These are phyloP conservation scores for Cutaneotrichosporon cutaneum DNA, from an alignment of 1,284 basidiomycete genomes.

Conservation along the genomic window DNA sequence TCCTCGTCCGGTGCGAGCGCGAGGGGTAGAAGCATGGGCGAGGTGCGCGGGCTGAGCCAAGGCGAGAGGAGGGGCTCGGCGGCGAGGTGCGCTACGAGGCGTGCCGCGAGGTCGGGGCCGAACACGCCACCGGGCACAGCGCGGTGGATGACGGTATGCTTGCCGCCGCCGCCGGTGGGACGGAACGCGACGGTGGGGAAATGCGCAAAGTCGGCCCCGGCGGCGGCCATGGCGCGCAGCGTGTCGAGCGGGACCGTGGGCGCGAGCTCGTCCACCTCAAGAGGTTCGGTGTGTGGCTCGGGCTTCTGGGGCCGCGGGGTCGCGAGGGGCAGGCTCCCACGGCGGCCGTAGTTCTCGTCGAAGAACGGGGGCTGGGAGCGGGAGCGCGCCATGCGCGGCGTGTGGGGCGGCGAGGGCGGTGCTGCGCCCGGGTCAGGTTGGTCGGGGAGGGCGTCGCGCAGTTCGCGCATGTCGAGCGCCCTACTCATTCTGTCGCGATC, in stretches of 20 bases:
- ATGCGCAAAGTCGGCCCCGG: neutral
- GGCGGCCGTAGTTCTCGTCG: neutral
- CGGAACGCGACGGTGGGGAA: constrained; percentile 2
- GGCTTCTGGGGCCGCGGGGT: neutral
- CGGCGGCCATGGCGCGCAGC: neutral
- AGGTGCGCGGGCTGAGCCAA: constrained; percentile 1
- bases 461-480: neutral
- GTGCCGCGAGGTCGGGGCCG: constrained; percentile 3
- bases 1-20: neutral
- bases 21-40: neutral
- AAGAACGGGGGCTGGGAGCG: neutral
- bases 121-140: constrained; percentile 2
- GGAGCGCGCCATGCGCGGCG: neutral
- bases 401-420: neutral
- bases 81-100: constrained; percentile 1
- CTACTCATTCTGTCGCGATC: neutral
- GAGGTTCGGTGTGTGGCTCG: no score
- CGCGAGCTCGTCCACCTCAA: no score
- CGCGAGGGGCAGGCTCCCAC: neutral
- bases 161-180: neutral
- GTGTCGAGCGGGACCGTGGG: neutral
- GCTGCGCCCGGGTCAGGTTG: neutral
- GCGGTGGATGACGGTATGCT: constrained; percentile 8
- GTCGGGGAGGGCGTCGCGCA: neutral
- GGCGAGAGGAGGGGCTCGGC: constrained; percentile 3